Conservation (phyloP, 148 eudicot species). For the Polygonum aviculare region DNA sequence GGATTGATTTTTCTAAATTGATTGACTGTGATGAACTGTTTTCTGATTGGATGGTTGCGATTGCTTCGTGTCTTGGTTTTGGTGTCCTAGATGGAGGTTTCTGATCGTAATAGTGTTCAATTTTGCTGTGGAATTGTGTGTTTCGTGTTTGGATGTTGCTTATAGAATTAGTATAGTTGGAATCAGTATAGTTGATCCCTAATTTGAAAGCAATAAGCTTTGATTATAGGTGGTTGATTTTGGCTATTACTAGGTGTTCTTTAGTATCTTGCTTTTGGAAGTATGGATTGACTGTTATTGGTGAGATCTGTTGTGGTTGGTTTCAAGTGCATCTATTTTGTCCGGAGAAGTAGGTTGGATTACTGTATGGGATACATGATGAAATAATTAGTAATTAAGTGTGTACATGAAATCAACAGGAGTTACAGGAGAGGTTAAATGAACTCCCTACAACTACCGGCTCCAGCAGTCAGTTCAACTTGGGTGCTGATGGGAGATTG, state of each 20-base stretch:
- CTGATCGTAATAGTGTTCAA: neutral
- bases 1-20: neutral
- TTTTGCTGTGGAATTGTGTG: neutral
- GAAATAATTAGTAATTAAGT: neutral
- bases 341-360: neutral
- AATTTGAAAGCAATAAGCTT: neutral
- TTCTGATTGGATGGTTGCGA: neutral
- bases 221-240: neutral
- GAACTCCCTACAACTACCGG: constrained; percentile 68
- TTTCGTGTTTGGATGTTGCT: neutral
- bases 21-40: neutral
- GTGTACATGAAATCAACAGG: constrained; percentile 29
- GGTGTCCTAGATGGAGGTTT: neutral
- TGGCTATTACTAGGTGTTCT: neutral
- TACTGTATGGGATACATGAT: neutral
- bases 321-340: neutral
- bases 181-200: neutral
- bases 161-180: neutral
- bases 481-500: constrained; percentile 36
- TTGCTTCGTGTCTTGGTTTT: neutral
- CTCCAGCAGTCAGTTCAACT: constrained; percentile 33
- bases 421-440: constrained; percentile 67
- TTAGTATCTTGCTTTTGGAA: neutral
- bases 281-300: neutral
- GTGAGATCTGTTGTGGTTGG: neutral